Evolutionary conservation across 2,329 filamentous ascomycete genomes (phyloP).

Genomic region (Didymella lethalis): DNA sequence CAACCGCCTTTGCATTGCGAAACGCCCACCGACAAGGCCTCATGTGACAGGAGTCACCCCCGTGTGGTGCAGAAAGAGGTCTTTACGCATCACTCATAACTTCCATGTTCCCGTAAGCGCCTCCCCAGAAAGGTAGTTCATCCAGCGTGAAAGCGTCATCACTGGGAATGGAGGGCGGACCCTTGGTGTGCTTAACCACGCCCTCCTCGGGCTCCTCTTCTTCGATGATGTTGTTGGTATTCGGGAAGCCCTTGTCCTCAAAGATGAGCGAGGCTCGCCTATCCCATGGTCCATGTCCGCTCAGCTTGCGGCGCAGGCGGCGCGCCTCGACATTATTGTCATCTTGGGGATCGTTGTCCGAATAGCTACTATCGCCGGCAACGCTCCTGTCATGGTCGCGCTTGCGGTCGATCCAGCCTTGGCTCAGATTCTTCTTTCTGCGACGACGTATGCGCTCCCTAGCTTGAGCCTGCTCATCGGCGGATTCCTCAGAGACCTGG

Average conservation of each 20-base stretch:
- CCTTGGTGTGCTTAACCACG: constrained; percentile 39
- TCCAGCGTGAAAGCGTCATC: constrained; percentile 51
- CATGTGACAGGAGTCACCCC: background rate
- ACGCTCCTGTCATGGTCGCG: constrained; percentile 57
- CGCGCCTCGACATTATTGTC: constrained; percentile 51
- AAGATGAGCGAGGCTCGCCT: constrained; percentile 49
- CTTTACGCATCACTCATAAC: constrained; percentile 38
- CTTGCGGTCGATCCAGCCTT: constrained; percentile 50
- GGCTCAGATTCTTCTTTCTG: constrained; percentile 55
- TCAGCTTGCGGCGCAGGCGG: constrained; percentile 54
- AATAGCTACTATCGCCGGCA: constrained; percentile 54
- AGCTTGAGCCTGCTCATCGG: constrained; percentile 43
- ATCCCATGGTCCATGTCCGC: constrained; percentile 49
- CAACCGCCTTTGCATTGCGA: background rate
- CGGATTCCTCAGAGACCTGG: constrained; percentile 45
- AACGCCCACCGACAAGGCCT: background rate
- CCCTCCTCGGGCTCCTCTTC: constrained; percentile 50
- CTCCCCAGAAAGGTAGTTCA: constrained; percentile 50
- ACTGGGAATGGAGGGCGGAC: constrained; percentile 49
- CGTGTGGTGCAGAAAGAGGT: background rate
- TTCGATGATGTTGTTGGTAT: constrained; percentile 48
- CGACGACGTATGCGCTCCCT: constrained; percentile 36
- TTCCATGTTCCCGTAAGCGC: constrained; percentile 37
- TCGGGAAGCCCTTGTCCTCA: constrained; percentile 50
- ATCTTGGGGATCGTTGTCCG: constrained; percentile 53